Evolutionary conservation across 2,329 filamentous ascomycete species (phyloP).

Genomic region (Xylariales sp.): DNA sequence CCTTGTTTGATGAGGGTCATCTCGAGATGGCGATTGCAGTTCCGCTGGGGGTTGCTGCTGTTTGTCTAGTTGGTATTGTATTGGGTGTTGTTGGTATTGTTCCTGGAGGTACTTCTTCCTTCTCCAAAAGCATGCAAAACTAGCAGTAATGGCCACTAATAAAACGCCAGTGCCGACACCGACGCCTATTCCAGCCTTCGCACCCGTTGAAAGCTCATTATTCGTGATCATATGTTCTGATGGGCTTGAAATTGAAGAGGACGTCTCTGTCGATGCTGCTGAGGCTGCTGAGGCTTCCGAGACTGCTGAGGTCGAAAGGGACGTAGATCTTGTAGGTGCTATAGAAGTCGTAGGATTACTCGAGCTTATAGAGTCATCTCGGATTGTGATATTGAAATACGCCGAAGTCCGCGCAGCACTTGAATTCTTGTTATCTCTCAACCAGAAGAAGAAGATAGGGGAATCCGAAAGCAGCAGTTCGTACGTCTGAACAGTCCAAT

Average conservation of each 20-base stretch:
- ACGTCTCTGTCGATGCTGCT: background rate
- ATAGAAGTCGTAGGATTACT: background rate
- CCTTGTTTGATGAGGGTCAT: background rate
- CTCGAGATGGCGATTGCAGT: background rate
- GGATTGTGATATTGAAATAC: slow-evolving; percentile 28
- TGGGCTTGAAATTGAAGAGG: background rate
- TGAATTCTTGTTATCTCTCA: slow-evolving; percentile 13
- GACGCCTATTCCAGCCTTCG: slow-evolving; percentile 22
- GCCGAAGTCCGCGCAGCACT: slow-evolving; percentile 3
- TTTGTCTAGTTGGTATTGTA: background rate
- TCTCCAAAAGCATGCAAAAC: background rate
- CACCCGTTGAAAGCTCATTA: slow-evolving; percentile 6
- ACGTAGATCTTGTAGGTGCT: background rate
- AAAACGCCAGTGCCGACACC: slow-evolving; percentile 7
- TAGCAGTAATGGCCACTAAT: background rate
- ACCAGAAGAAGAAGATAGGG: slow-evolving; percentile 28
- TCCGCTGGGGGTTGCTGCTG: background rate
- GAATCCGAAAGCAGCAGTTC: slow-evolving; percentile 23
- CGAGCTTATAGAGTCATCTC: background rate
- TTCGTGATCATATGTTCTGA: background rate
- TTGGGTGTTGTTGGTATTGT: too few species aligned
- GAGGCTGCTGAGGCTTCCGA: background rate
- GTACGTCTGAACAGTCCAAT: slow-evolving; percentile 32
- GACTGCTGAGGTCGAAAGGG: background rate
- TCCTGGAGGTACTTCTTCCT: background rate